Evolutionary conservation across 495 filamentous ascomycete genomes (phyloP), one percentile per base, ranked within the genome.

Genomic region (Evansstolkia leycettana): DNA sequence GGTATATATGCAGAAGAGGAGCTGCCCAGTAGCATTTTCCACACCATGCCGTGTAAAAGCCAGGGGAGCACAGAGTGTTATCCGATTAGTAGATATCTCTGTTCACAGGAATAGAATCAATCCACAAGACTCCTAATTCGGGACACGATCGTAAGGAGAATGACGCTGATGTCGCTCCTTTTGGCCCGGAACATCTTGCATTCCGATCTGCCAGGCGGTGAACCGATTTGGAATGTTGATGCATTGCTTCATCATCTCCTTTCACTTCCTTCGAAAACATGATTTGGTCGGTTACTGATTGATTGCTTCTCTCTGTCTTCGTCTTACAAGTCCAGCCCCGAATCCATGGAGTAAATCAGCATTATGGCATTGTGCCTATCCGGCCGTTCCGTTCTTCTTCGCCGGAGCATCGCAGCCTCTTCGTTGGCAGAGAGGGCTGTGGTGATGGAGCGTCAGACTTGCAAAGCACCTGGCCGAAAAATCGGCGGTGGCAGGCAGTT

Each of bases 291-390:
- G 5, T 9, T 4, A 5, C 20, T 23, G 5, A 23, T 23, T 23
- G 18, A 34, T 34, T 33, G 33, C 28, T 31, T 28, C 11, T 19
- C 16, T 17, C 43, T 35, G 15, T 29, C 41, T 40, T 38, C 37
- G 37, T 38, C 38, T 28, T 33, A 17, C 31, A 33, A 5, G 41
- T 43, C 43, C 34, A 39, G n/a, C n/a, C n/a, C n/a, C n/a, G n/a
- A 28, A 25, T 45, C 28, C 36, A 55, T 57, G 50, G 54, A 49
- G 41, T 58, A 47, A 57, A 29, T 5, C 36, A 40, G 25, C 50
- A 55, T 48, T 41, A 64, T 64, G 60, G 58, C 53, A 51, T 45
- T 52, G 54, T 49, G 58, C 58, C 57, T 61, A 38, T 38, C 52
- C 25, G 38, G 37, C 38, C 43, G 48, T 36, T 55, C 51, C 28